Evolutionary conservation across 179 eudicot species (phyloP).

Genomic region (Beta corolliflora): DNA sequence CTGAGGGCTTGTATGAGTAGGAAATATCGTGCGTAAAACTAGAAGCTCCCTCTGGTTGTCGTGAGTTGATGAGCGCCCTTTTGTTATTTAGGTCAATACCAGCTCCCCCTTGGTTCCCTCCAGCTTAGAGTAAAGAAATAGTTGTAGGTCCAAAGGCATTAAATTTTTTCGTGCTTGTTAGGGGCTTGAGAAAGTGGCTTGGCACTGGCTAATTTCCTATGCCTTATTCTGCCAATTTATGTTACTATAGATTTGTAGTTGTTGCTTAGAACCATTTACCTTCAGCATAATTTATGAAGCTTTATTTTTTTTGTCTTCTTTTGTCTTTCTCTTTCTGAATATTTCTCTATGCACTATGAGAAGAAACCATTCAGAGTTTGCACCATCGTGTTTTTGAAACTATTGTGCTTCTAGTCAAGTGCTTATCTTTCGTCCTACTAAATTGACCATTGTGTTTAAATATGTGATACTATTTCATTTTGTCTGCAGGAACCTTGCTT

Average conservation of each 20-base stretch:
- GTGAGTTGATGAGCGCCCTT: not conserved
- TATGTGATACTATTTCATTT: not conserved
- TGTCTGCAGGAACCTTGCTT: constrained; percentile 73
- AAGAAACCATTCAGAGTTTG: not conserved
- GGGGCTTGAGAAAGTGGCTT: not conserved
- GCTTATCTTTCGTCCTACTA: constrained; percentile 8
- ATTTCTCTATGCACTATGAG: not conserved
- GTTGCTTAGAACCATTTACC: not conserved
- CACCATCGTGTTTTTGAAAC: not conserved
- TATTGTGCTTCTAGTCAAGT: not conserved
- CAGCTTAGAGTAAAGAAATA: not conserved
- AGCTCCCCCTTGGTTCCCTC: not conserved
- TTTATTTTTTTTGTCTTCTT: not conserved
- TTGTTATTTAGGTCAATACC: not conserved
- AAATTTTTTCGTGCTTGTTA: not conserved
- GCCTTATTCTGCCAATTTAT: not conserved
- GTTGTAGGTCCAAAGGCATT: not conserved
- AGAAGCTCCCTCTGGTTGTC: not conserved
- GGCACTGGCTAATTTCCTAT: not conserved
- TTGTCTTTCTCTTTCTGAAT: not conserved
- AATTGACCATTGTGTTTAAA: constrained; percentile 3
- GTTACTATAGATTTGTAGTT: not conserved
- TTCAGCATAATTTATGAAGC: not conserved
- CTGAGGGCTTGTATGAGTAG: not conserved
- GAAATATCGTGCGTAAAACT: not conserved